These are phyloP conservation scores for Davidsoniella virescens DNA, from an alignment of 2,329 filamentous ascomycete genomes.

Conservation along the genomic window DNA sequence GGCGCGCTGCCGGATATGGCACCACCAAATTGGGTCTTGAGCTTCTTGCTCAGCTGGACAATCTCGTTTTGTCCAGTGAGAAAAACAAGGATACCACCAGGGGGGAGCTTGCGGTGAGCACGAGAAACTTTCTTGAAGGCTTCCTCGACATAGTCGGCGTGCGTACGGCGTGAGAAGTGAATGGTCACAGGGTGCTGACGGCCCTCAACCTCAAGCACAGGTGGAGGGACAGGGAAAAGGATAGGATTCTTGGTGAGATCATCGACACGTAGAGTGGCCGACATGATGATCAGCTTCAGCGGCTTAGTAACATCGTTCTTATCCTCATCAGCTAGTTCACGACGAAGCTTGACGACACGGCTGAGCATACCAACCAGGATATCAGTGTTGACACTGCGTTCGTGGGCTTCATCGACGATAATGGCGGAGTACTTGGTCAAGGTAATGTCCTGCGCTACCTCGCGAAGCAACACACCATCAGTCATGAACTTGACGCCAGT, in stretches of 20 bases:
- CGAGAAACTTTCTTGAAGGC: conserved; percentile 72
- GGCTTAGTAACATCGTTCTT: conserved; percentile 44
- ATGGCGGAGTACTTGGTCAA: conserved; percentile 83
- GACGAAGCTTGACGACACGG: conserved; percentile 70
- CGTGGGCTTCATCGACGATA: conserved; percentile 92
- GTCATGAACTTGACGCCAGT: conserved; percentile 99
- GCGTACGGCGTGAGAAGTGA: conserved; percentile 73
- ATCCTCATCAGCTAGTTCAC: conserved; percentile 57
- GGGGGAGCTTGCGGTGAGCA: conserved; percentile 78
- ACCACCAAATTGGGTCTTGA: conserved; percentile 52
- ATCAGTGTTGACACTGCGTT: conserved; percentile 93
- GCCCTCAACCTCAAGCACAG: conserved; percentile 77
- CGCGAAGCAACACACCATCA: conserved; percentile 83
- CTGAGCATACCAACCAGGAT: conserved; percentile 96
- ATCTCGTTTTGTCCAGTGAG: conserved; percentile 92
- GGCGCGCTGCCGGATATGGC: conserved; percentile 40
- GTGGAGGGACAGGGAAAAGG: conserved; percentile 64
- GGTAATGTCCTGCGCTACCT: conserved; percentile 78
- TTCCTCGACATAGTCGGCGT: conserved; percentile 80
- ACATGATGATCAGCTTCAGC: conserved; percentile 95
- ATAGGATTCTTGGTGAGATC: conserved; percentile 75
- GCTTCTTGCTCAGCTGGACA: conserved; percentile 56
- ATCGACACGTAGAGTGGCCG: conserved; percentile 77
- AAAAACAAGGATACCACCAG: conserved; percentile 85
- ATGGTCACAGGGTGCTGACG: conserved; percentile 79